Evolutionary conservation across 805 yeast genomes (phyloP).

Genomic region (Metschnikowia baotianmanensis): DNA sequence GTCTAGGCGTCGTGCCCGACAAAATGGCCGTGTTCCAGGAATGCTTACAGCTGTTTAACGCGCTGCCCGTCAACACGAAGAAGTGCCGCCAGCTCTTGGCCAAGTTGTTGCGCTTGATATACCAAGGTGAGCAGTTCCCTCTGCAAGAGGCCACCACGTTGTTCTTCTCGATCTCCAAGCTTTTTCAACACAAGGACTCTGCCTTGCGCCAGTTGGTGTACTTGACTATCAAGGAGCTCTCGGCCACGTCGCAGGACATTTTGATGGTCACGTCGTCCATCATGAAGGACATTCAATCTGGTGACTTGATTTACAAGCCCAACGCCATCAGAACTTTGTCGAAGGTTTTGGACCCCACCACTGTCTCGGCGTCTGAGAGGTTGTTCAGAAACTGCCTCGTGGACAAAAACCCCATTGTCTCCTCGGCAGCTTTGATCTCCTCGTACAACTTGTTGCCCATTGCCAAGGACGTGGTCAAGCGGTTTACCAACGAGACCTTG

Average conservation of each 20-base stretch:
- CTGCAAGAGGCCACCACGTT: slow-evolving; percentile 85
- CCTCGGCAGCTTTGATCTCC: slow-evolving; percentile 92
- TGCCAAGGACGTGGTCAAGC: slow-evolving; percentile 86
- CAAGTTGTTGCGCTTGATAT: slow-evolving; percentile 75
- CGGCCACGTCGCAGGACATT: slow-evolving; percentile 81
- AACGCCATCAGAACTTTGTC: slow-evolving; percentile 91
- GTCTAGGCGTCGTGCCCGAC: slow-evolving; percentile 68
- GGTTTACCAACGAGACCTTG: slow-evolving; percentile 92
- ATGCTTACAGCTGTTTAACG: slow-evolving; percentile 88
- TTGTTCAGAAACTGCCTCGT: slow-evolving; percentile 90
- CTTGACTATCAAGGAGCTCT: slow-evolving; percentile 88
- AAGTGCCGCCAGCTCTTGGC: slow-evolving; percentile 83
- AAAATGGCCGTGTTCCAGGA: slow-evolving; percentile 98
- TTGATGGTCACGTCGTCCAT: slow-evolving; percentile 97
- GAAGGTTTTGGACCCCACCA: slow-evolving; percentile 83
- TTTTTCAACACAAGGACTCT: slow-evolving; percentile 89
- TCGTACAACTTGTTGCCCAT: slow-evolving; percentile 88
- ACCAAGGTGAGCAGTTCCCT: slow-evolving; percentile 85
- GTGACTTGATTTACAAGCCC: slow-evolving; percentile 83
- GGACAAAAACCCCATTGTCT: slow-evolving; percentile 80
- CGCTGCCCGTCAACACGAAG: slow-evolving; percentile 83
- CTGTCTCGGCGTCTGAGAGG: slow-evolving; percentile 92
- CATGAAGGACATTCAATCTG: slow-evolving; percentile 95
- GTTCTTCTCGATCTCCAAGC: slow-evolving; percentile 89
- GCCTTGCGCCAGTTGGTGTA: slow-evolving; percentile 90